These are phyloP conservation scores for Phaffomyces opuntiae DNA, from an alignment of 805 yeast genomes.

Conservation along the genomic window DNA sequence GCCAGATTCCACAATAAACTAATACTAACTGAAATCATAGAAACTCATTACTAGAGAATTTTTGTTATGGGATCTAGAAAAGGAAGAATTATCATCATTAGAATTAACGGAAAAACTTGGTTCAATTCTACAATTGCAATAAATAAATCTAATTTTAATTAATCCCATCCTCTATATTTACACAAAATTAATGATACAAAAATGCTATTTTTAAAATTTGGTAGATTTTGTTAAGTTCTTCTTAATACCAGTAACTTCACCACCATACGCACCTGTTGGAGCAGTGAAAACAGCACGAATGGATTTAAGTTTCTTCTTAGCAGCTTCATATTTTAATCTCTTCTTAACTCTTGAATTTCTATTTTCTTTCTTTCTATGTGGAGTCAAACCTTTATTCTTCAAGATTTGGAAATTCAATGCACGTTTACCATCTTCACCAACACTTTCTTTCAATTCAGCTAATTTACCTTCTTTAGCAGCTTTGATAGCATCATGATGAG, in stretches of 20 bases:
- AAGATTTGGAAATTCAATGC: slow-evolving; percentile 91
- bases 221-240: slow-evolving; percentile 87
- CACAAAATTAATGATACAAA: not conserved
- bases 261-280: slow-evolving; percentile 75
- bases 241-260: slow-evolving; percentile 96
- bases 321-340: slow-evolving; percentile 94
- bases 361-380: slow-evolving; percentile 86
- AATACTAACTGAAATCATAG: not conserved
- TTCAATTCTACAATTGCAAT: not conserved
- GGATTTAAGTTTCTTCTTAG: slow-evolving; percentile 87
- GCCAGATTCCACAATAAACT: not conserved
- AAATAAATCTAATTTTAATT: too few relatives aligned
- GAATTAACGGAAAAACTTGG: not conserved
- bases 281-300: slow-evolving; percentile 80
- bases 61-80: slow-evolving; percentile 17
- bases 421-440: slow-evolving; percentile 82
- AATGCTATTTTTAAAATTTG: slow-evolving; percentile 36
- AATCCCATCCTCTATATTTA: not conserved
- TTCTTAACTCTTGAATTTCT: slow-evolving; percentile 96
- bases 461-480: slow-evolving; percentile 85
- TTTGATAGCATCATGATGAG: slow-evolving; percentile 62
- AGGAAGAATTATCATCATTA: not conserved
- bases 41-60: slow-evolving; percentile 14
- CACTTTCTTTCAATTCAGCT: slow-evolving; percentile 54
- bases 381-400: slow-evolving; percentile 94